Evolutionary conservation across 208 protist genomes (phyloP).

Genomic region (Strigomonas culicis): DNA sequence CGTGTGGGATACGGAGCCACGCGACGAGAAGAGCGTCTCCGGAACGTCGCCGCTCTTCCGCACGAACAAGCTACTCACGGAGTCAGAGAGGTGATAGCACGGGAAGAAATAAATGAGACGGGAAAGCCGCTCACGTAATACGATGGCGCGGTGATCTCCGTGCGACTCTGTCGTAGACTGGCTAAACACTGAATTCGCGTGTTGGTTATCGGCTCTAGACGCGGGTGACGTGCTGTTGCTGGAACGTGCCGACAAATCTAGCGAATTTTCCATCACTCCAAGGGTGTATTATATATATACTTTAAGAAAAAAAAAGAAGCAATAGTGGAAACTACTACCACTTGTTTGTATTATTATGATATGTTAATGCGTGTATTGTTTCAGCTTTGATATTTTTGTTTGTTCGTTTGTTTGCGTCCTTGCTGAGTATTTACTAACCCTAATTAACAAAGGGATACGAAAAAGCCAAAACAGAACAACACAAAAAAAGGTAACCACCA

Average conservation of each 20-base stretch:
- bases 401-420: too few species aligned
- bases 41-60: conserved; percentile 1
- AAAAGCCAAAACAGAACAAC: too few species aligned
- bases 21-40: neutral
- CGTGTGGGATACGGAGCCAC: neutral
- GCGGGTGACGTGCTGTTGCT: neutral
- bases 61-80: neutral
- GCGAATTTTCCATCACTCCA: neutral
- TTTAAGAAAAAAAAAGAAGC: neutral
- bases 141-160: neutral
- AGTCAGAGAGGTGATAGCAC: neutral
- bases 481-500: too few species aligned
- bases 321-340: too few species aligned
- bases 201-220: neutral
- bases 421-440: too few species aligned
- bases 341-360: neutral
- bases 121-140: neutral
- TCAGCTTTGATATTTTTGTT: too few species aligned
- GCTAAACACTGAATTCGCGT: conserved; percentile 2
- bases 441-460: too few species aligned
- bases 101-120: conserved; percentile 1
- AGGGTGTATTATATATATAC: neutral
- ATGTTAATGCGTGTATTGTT: too few species aligned
- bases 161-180: neutral
- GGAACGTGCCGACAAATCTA: neutral